Evolutionary conservation across 345 rosid genomes (phyloP), one percentile per base, ranked within the genome.

Genomic region (Isatis tinctoria): DNA sequence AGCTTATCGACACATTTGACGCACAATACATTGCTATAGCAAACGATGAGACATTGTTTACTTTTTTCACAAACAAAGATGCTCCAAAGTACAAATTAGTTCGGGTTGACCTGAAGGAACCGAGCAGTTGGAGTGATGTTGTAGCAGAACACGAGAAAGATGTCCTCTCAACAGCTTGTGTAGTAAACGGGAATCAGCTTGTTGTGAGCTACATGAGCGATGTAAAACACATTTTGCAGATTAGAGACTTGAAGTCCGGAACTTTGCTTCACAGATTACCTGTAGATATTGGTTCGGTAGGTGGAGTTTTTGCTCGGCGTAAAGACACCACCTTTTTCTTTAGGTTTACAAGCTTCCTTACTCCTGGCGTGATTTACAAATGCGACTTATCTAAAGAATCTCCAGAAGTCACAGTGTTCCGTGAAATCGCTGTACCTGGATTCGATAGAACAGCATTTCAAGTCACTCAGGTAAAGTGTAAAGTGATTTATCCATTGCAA

Each of bases 61-160:
- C 96, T 57, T 90, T 92, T 78, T 77, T 71, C 56, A 92, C 98
- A 3, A 92, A 90, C 68, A 90, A 88, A 73, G 87, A 83, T 72
- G 98, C 99, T 17, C 94, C 98, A 8, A 90, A 74, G 65, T 90
- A 92, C 78, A 95, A 95, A 72, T 14, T 95, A 76, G 94, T 87
- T 45, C 78, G 89, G 9, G 97, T 88, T 43, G 96, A 95, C 82
- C 69, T 95, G 43, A 81, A 85, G 79, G 85, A 92, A 76, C 94
- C 99, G 20, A 80, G 70, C 77, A 75, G 20, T 4, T 95, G 98
- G 99, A 82, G 58, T n/a, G 98, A 88, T 52, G 75, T 95, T 51
- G 47, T 95, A 44, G 78, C 86, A 45, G 97, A 92, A 76, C 81
- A 86, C 40, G 94, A 86, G 72, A 91, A 82, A 18, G 99, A 90